Base-by-base conservation (phyloP, 1,284 basidiomycete species). In the Austroboletus niveus region DNA sequence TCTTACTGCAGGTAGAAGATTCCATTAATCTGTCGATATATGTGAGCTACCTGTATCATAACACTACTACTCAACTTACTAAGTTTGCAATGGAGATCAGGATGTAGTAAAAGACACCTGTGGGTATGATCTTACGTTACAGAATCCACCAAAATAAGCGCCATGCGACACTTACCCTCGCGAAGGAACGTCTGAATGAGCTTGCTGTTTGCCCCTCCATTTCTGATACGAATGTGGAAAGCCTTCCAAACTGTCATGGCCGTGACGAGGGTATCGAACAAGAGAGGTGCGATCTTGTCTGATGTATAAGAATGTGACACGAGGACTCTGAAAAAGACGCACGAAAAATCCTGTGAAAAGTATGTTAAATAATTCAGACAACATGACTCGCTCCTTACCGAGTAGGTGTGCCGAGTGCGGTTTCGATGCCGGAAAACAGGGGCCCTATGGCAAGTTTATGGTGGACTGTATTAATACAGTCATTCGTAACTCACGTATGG, bases 161-260 rank as follows among this genome's bases (percentile, higher is more conserved):
- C 42, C 45, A 57, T 47, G 17, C 12, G 40, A 43, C 38, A 63
- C 65, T 38, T 63, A 84, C 85, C 87, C 76, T 90, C 88, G 46
- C 85, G 85, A 58, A 90, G 73, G 69, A 89, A 89, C 24, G 88
- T 90, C 64, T 89, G 87, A 53, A 90, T 87, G 42, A 90, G 77
- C 45, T 82, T 78, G 62, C 85, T 89, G 60, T 80, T 87, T 31
- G 84, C 80, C n/a, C 85, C 83, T 39, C 86, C 87, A 57, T 80
- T 86, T 54, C 78, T 79, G 56, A 84, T 78, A 49, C 87, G 82
- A 57, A 89, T 87, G 47, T 76, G 73, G 63, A 89, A 78, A 31
- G 87, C 85, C 62, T 88, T 87, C 72, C 78, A 78, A 50, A 90
- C 75, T 11, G 88, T 90, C 80, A 90, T 87, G 52, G 79, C 75